Evolutionary conservation across 305 asterid species (phyloP).

Genomic region (Fraxinus sp.): DNA sequence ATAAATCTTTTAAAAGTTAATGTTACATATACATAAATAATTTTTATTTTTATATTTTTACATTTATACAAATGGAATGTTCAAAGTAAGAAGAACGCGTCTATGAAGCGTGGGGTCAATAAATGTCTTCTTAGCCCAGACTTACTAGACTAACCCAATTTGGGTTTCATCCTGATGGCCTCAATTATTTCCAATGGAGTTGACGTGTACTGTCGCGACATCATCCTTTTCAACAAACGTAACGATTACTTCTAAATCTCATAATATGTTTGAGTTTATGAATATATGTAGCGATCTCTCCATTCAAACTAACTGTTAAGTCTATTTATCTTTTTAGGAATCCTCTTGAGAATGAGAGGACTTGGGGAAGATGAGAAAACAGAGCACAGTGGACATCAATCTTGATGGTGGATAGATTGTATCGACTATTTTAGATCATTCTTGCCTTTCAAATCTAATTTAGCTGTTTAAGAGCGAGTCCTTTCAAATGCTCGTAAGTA

Average conservation of each 20-base stretch:
- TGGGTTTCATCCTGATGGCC: conserved; percentile 23
- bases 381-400: background rate
- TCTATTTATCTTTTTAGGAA: background rate
- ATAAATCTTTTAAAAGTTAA: background rate
- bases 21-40: background rate
- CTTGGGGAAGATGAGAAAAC: background rate
- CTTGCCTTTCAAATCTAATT: background rate
- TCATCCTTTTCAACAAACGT: background rate
- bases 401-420: background rate
- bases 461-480: background rate
- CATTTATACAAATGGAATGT: background rate
- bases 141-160: conserved; percentile 8
- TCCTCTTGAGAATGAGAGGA: background rate
- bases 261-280: background rate
- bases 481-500: background rate
- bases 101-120: background rate
- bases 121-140: background rate
- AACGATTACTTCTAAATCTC: background rate
- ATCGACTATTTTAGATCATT: background rate
- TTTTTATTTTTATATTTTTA: background rate
- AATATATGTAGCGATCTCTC: background rate
- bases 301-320: background rate
- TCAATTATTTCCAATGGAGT: conserved; percentile 12
- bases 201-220: background rate
- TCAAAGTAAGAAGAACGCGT: background rate